phyloP scores from a whole-genome alignment of 2,329 filamentous ascomycete genomes.

The Biscogniauxia marginata region DNA sequence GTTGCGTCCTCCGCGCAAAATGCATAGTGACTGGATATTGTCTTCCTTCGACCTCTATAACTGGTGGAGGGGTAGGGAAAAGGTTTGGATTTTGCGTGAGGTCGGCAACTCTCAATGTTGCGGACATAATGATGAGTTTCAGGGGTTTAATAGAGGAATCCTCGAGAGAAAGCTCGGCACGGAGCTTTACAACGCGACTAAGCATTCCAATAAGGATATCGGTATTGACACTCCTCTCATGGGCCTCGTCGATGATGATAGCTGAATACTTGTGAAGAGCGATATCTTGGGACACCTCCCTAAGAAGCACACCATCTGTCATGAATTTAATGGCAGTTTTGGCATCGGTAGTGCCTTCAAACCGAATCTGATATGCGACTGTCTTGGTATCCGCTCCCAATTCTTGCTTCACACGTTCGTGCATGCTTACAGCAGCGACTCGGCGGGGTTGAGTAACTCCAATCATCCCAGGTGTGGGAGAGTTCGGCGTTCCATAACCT shows the following conservation, averaged over 20 bases:
- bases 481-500: conserved; percentile 77
- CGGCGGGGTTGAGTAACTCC: conserved; percentile 92
- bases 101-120: conserved; percentile 86
- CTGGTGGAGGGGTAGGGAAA: conserved; percentile 75
- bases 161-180: conserved; percentile 71
- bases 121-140: conserved; percentile 97
- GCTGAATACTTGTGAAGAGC: conserved; percentile 86
- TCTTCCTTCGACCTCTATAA: conserved; percentile 86
- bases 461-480: conserved; percentile 86
- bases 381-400: conserved; percentile 72
- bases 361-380: conserved; percentile 93
- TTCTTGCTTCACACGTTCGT: conserved; percentile 85
- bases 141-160: conserved; percentile 84
- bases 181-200: conserved; percentile 83
- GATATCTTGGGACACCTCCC: conserved; percentile 89
- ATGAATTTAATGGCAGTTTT: conserved; percentile 97
- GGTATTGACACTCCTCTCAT: conserved; percentile 95
- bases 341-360: conserved; percentile 77
- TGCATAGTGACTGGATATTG: conserved; percentile 90
- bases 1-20: conserved; percentile 77
- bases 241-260: conserved; percentile 93
- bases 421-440: conserved; percentile 96
- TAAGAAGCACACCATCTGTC: conserved; percentile 93
- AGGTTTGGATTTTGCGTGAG: conserved; percentile 81
- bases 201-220: conserved; percentile 98